phyloP scores from a whole-genome alignment of 495 filamentous ascomycete species.

The Mytilinidion resinicola region DNA sequence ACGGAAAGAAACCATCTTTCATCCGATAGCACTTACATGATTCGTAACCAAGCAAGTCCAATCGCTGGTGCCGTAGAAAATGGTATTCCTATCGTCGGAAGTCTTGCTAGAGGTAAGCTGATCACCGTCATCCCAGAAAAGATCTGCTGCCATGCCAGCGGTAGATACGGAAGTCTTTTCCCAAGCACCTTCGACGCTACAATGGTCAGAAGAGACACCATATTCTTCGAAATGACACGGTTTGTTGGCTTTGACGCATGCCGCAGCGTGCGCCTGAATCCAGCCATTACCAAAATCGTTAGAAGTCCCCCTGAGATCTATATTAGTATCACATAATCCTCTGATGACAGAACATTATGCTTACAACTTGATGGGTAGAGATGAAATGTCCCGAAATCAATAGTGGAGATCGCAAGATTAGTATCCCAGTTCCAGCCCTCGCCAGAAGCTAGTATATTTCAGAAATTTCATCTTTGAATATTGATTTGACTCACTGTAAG shows the following conservation, averaged over 20 bases:
- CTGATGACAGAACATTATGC: no score
- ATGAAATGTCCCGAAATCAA: constrained; percentile 26
- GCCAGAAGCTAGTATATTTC: not conserved
- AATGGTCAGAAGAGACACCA: constrained; percentile 11
- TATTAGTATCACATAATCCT: no score
- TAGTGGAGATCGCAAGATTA: constrained; percentile 18
- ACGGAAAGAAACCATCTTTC: not conserved
- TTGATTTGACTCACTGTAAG: constrained; percentile 2
- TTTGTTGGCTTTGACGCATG: constrained; percentile 16
- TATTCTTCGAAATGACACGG: constrained; percentile 28
- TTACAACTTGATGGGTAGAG: constrained; percentile 17
- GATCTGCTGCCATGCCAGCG: constrained; percentile 26
- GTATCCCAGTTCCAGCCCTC: constrained; percentile 23
- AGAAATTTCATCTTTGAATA: not conserved
- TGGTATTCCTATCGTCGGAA: constrained; percentile 26
- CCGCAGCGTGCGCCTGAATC: constrained; percentile 16
- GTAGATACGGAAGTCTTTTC: constrained; percentile 19
- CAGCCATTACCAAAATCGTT: constrained; percentile 16
- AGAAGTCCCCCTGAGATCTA: constrained; percentile 12
- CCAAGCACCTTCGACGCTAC: constrained; percentile 22
- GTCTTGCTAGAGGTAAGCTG: constrained; percentile 23
- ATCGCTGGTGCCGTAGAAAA: constrained; percentile 46
- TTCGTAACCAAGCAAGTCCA: constrained; percentile 53
- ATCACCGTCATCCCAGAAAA: constrained; percentile 35
- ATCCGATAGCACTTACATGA: constrained; percentile 48